Evolutionary conservation across 2,329 filamentous ascomycete genomes (phyloP), one percentile per base, ranked within the genome.

Genomic region (Aureobasidium sp.): DNA sequence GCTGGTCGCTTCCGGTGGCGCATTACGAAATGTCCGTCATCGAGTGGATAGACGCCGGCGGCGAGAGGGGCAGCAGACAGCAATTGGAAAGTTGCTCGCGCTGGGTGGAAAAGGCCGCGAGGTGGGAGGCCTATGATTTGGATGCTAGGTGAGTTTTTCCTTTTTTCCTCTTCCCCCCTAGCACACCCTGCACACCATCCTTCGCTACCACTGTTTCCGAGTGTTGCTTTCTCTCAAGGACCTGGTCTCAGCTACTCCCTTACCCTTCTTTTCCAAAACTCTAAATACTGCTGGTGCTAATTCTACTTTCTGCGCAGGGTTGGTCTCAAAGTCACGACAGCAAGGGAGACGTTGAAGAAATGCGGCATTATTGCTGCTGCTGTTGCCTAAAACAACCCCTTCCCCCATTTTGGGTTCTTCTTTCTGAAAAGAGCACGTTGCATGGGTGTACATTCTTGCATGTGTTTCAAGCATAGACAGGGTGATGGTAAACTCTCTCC

Each of bases 1-100:
- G 88, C 67, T 92, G 88, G 77, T 78, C 84, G 10, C 77, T 82
- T 7, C 89, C 93, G 0, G 84, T 86, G 0, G 90, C 88, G 1
- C 80, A 90, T 65, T 96, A 96, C 73, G 94, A 99, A 74, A 84
- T 94, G 77, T 91, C 85, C 0, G 90, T 88, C 8, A 84, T 89
- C 59, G 77, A 86, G 1, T 99, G 93, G 92, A 79, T 82, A 61
- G 87, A 93, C 67, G 59, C 69, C 67, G 78, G 67, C 9, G 72
- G 72, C 31, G 75, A 73, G 25, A 67, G 71, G 47, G 69, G 69
- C 27, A 68, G 74, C 51, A 61, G 64, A 49, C 70, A 77, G 49
- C 82, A 82, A 71, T 69, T 86, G 27, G 72, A 81, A 19, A 82
- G 86, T 67, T 89, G 86, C 69, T 79, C 83, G 64, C 75, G 78